Conservation (phyloP, 2,329 filamentous ascomycete genomes). For the Colletotrichum camelliae region DNA sequence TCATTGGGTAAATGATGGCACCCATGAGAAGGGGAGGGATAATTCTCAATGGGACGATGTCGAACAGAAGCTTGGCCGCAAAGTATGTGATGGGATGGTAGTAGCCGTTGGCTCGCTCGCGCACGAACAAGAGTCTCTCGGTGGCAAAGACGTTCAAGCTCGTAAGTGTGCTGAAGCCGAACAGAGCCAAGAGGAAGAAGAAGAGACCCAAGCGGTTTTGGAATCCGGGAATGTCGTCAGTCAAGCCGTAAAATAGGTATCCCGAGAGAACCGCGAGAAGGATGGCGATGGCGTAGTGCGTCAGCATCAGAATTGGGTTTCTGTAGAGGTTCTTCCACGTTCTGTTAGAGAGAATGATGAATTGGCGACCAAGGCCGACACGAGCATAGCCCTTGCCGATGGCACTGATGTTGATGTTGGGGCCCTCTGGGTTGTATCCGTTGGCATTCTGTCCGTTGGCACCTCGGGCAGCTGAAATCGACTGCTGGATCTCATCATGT, state of each 20-base stretch:
- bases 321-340: conserved; percentile 98
- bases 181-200: conserved; percentile 95
- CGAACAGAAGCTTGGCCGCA: conserved; percentile 94
- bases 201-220: conserved; percentile 97
- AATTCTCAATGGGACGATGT: conserved; percentile 92
- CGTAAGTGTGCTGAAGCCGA: conserved; percentile 95
- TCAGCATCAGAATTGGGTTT: conserved; percentile 97
- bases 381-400: conserved; percentile 84
- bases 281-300: conserved; percentile 97
- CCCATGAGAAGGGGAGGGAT: conserved; percentile 96
- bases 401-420: conserved; percentile 58
- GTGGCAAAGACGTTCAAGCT: conserved; percentile 92
- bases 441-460: conserved; percentile 71
- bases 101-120: conserved; percentile 95
- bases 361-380: conserved; percentile 80
- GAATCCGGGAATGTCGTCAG: conserved; percentile 95
- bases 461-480: conserved; percentile 66
- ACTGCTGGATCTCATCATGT: conserved; percentile 78
- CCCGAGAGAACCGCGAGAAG: conserved; percentile 92
- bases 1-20: conserved; percentile 97
- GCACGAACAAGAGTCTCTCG: conserved; percentile 88
- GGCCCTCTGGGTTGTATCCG: conserved; percentile 48
- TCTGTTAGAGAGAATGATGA: conserved; percentile 84
- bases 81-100: conserved; percentile 96
- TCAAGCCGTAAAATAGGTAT: conserved; percentile 94